Percentiles rank a stretch among this genome's conserved stretches.
Conservation (phyloP, 2,329 filamentous ascomycete species). For the Blastomyces gilchristii region DNA sequence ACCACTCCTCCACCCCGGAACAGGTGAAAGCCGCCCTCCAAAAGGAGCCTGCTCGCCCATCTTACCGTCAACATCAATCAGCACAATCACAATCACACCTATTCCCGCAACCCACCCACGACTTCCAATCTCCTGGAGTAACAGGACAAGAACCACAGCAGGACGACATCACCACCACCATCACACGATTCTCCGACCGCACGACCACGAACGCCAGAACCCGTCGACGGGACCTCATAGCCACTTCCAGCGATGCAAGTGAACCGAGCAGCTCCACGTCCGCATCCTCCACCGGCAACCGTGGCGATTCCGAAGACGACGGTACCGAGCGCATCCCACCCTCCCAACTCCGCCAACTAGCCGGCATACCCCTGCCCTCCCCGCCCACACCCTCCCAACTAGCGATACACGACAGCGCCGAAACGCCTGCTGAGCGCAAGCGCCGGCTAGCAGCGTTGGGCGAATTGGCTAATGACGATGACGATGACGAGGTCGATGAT, state of each 20-base stretch:
- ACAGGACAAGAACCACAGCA: slow-evolving; percentile 19
- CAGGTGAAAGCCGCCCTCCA: slow-evolving; percentile 31
- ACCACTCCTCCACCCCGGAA: slow-evolving; percentile 34
- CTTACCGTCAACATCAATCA: neutral
- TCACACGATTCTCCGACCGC: slow-evolving; percentile 28
- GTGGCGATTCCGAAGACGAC: slow-evolving; percentile 34
- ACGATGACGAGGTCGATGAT: slow-evolving; percentile 22
- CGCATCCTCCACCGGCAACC: slow-evolving; percentile 11
- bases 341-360: slow-evolving; percentile 18
- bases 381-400: neutral
- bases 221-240: slow-evolving; percentile 27
- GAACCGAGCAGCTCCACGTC: slow-evolving; percentile 16
- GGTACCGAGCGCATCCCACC: slow-evolving; percentile 35
- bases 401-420: slow-evolving; percentile 24
- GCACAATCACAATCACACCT: slow-evolving; percentile 1
- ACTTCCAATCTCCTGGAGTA: slow-evolving; percentile 9
- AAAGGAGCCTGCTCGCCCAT: slow-evolving; percentile 16
- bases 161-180: slow-evolving; percentile 29
- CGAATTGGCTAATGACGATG: slow-evolving; percentile 22
- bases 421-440: slow-evolving; percentile 38
- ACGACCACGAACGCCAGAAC: slow-evolving; percentile 29
- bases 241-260: slow-evolving; percentile 17
- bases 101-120: neutral
- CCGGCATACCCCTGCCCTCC: slow-evolving; percentile 4
- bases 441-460: slow-evolving; percentile 38